Evolutionary conservation across 2,329 filamentous ascomycete genomes (phyloP).

Genomic region (Tolypocladium tropicale): DNA sequence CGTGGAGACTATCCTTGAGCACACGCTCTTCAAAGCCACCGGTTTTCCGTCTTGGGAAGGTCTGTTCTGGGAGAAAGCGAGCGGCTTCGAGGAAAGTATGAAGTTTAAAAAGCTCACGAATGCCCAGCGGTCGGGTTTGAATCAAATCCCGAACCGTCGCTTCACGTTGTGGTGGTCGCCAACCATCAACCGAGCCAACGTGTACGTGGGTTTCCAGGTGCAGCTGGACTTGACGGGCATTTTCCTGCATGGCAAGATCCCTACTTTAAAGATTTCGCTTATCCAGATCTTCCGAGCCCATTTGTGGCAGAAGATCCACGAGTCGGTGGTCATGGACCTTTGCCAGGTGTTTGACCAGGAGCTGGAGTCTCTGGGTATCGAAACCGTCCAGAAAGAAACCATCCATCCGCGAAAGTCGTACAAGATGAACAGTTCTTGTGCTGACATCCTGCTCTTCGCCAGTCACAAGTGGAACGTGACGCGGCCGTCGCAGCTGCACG

Average conservation of each 20-base stretch:
- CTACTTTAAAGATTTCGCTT: slow-evolving; percentile 91
- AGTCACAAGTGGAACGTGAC: slow-evolving; percentile 99
- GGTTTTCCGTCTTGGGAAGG: slow-evolving; percentile 97
- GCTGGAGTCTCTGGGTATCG: slow-evolving; percentile 87
- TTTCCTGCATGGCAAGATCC: slow-evolving; percentile 98
- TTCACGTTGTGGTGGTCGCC: slow-evolving; percentile 98
- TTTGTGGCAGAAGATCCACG: slow-evolving; percentile 99
- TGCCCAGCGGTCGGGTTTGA: slow-evolving; percentile 89
- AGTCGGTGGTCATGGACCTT: slow-evolving; percentile 96
- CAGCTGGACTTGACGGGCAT: slow-evolving; percentile 96
- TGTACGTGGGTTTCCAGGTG: slow-evolving; percentile 98
- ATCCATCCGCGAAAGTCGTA: slow-evolving; percentile 99
- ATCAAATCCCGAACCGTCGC: slow-evolving; percentile 96
- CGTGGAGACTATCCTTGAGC: slow-evolving; percentile 96
- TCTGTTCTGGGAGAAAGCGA: slow-evolving; percentile 73
- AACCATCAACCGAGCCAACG: slow-evolving; percentile 89
- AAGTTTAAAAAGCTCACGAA: slow-evolving; percentile 99
- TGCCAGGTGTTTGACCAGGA: slow-evolving; percentile 98
- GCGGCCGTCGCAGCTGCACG: slow-evolving; percentile 81
- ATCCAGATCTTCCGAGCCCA: slow-evolving; percentile 99
- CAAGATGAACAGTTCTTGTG: slow-evolving; percentile 99
- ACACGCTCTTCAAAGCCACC: slow-evolving; percentile 93
- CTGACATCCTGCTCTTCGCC: slow-evolving; percentile 92
- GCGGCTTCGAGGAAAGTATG: slow-evolving; percentile 57
- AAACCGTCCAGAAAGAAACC: slow-evolving; percentile 97